These are phyloP conservation scores for Cadophora sp. DNA, from an alignment of 2,329 filamentous ascomycete genomes.

Conservation along the genomic window DNA sequence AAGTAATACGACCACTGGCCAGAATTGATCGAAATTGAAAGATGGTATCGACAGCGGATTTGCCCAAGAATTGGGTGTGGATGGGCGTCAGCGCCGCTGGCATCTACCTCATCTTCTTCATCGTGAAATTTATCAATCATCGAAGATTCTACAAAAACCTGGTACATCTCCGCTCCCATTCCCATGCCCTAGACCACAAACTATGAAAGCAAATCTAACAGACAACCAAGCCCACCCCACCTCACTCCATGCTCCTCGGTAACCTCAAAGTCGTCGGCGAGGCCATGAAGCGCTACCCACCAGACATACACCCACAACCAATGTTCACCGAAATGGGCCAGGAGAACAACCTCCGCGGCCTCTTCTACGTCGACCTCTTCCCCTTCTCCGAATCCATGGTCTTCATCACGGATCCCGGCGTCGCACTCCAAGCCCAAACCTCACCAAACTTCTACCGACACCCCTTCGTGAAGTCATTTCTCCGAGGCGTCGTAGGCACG, in stretches of 20 bases:
- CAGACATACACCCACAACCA: conserved; percentile 28
- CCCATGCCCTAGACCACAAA: not conserved
- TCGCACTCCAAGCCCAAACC: conserved; percentile 25
- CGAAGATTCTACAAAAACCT: conserved; percentile 20
- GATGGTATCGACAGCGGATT: not conserved
- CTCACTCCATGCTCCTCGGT: conserved; percentile 27
- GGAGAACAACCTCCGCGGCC: conserved; percentile 28
- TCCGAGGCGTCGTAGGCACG: conserved; percentile 25
- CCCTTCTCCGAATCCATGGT: conserved; percentile 27
- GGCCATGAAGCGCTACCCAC: conserved; percentile 23
- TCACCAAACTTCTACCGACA: conserved; percentile 25
- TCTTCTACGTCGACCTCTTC: conserved; percentile 37
- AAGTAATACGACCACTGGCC: too few relatives aligned
- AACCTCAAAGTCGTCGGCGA: conserved; percentile 32
- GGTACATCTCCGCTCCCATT: conserved; percentile 1
- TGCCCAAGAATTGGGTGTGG: conserved; percentile 17
- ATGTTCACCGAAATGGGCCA: conserved; percentile 26
- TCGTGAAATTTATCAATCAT: conserved; percentile 20
- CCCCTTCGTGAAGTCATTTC: conserved; percentile 18
- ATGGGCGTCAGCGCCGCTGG: not conserved
- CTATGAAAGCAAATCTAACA: not conserved
- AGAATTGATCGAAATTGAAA: not conserved
- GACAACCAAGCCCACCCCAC: conserved; percentile 28
- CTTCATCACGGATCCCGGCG: conserved; percentile 28
- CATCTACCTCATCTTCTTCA: conserved; percentile 10